Conservation (phyloP, 2,329 filamentous ascomycete genomes). For the Diplodia seriata region DNA sequence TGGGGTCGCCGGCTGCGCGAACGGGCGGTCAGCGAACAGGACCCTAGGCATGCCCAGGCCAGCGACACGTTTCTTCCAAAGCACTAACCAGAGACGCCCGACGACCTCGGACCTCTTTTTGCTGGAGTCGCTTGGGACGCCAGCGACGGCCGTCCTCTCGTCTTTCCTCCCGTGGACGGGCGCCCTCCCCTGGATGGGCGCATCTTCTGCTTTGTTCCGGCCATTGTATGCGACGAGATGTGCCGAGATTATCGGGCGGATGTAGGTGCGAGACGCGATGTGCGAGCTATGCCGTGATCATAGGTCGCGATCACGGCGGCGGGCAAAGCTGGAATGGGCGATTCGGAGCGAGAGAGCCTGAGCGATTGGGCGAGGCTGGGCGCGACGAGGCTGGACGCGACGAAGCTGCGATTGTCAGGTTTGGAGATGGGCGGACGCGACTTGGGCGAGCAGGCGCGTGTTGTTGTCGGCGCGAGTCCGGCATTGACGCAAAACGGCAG, state of each 20-base stretch:
- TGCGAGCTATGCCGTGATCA: constrained; percentile 15
- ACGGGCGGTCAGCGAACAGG: neutral
- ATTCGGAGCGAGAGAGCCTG: neutral
- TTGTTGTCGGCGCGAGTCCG: constrained; percentile 1
- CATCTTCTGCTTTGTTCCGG: constrained; percentile 7
- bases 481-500: constrained; percentile 5
- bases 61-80: neutral
- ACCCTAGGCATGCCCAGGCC: neutral
- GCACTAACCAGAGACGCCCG: constrained; percentile 10
- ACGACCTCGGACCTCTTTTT: constrained; percentile 6
- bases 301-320: neutral
- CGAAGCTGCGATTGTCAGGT: neutral
- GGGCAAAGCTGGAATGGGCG: neutral
- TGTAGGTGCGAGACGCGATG: neutral
- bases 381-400: neutral
- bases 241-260: neutral
- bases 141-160: neutral
- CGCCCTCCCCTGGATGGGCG: neutral
- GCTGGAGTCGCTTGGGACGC: neutral
- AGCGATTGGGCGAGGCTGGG: neutral
- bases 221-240: constrained; percentile 2
- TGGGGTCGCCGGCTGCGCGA: constrained; percentile 40
- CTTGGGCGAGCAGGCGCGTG: neutral
- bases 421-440: neutral
- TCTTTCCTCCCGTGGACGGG: constrained; percentile 5